Evolutionary conservation across 495 filamentous ascomycete species (phyloP).

Genomic region (Cercophora scortea): DNA sequence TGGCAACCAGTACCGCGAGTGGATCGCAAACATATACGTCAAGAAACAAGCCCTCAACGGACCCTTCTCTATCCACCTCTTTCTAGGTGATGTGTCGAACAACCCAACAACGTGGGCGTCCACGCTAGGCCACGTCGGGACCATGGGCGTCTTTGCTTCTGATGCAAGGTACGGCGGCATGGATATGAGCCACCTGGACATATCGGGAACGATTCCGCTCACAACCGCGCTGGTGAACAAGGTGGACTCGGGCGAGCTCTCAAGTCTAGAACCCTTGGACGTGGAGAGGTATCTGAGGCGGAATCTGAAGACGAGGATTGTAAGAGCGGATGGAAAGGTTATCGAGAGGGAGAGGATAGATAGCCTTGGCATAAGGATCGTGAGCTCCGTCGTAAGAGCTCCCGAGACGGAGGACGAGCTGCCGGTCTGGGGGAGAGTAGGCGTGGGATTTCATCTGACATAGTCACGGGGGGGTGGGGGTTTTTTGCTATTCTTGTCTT

Average conservation of each 20-base stretch:
- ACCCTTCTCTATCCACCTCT: conserved; percentile 52
- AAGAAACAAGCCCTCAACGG: conserved; percentile 47
- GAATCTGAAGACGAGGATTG: conserved; percentile 33
- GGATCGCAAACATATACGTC: conserved; percentile 53
- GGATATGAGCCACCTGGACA: conserved; percentile 11
- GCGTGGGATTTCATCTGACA: too few species aligned
- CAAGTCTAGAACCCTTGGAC: conserved; percentile 30
- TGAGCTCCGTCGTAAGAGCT: conserved; percentile 31
- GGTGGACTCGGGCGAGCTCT: conserved; percentile 26
- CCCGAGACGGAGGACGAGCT: conserved; percentile 30
- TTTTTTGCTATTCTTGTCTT: too few species aligned
- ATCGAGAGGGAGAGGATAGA: conserved; percentile 13
- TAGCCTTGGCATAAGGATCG: conserved; percentile 30
- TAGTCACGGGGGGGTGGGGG: too few species aligned
- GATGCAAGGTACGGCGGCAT: conserved; percentile 5
- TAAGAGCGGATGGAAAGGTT: conserved; percentile 19
- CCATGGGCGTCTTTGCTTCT: conserved; percentile 45
- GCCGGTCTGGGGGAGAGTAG: conserved; percentile 30
- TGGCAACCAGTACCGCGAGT: conserved; percentile 41
- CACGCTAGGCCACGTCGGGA: conserved; percentile 42
- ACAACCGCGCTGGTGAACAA: conserved; percentile 42
- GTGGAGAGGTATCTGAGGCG: conserved; percentile 38
- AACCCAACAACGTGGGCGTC: conserved; percentile 34
- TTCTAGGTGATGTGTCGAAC: conserved; percentile 42
- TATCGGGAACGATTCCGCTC: conserved; percentile 50